phyloP scores from a whole-genome alignment of 2,329 filamentous ascomycete species.

The Cytospora paraplurivora region DNA sequence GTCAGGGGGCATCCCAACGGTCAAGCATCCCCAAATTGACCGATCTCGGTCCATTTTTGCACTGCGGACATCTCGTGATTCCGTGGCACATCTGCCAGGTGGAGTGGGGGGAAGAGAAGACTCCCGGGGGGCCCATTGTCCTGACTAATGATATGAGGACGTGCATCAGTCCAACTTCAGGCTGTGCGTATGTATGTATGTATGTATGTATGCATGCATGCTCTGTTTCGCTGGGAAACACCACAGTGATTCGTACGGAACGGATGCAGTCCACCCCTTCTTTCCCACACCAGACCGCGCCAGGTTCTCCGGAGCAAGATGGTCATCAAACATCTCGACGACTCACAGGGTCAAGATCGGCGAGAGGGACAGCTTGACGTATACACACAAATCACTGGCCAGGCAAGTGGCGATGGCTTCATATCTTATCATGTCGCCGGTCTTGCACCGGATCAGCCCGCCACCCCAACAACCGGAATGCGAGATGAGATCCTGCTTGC shows the following conservation, averaged over 20 bases:
- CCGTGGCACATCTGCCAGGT: neutral
- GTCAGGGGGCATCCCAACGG: neutral
- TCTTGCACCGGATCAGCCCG: neutral
- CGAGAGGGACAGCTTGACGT: neutral
- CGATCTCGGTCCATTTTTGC: neutral
- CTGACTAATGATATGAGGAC: conserved; percentile 1
- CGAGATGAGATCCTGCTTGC: conserved; percentile 45
- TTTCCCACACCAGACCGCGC: neutral
- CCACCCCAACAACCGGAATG: conserved; percentile 40
- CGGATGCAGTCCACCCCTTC: conserved; percentile 1
- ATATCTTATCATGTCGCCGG: neutral
- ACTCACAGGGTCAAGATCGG: neutral
- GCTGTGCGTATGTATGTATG: neutral
- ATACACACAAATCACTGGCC: neutral
- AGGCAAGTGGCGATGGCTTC: neutral
- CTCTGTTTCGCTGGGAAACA: neutral
- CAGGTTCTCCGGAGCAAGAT: neutral
- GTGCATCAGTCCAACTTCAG: neutral
- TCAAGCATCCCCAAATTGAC: neutral
- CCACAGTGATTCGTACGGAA: neutral
- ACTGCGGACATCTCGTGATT: neutral
- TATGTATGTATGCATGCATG: too few species aligned
- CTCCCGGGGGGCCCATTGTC: too few species aligned
- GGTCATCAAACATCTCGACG: neutral
- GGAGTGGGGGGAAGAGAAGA: neutral